Conservation (phyloP, 768 basidiomycete species). For the Macrolepiota fuliginosa region DNA sequence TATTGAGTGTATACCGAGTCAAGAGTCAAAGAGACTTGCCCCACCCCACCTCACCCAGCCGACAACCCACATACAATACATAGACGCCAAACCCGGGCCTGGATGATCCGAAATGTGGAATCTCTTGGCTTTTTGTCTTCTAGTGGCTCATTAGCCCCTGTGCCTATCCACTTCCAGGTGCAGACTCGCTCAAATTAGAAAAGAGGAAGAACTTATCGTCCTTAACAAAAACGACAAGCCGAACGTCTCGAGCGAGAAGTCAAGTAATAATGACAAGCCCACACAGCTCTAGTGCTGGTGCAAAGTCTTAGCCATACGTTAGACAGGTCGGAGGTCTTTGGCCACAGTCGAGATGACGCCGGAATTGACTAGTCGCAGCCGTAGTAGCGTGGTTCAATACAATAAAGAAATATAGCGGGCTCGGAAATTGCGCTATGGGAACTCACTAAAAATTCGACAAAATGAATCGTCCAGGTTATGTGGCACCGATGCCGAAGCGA, state of each 20-base stretch:
- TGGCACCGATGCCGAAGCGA: neutral
- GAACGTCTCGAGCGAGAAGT: slow-evolving; percentile 1
- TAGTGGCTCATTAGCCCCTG: slow-evolving; percentile 6
- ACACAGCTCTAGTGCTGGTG: neutral
- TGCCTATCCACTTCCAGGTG: neutral
- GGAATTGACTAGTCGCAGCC: neutral
- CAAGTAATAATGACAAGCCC: neutral
- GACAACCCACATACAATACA: neutral
- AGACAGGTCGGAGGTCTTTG: neutral
- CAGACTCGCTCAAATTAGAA: neutral
- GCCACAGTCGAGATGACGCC: neutral
- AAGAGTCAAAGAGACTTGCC: neutral
- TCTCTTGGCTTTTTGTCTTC: slow-evolving; percentile 3
- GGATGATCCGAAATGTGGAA: neutral
- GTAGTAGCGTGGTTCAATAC: neutral
- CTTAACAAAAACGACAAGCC: neutral
- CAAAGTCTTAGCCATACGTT: neutral
- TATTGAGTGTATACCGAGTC: neutral
- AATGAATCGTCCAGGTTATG: neutral
- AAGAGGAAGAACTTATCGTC: neutral
- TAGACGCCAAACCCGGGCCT: slow-evolving; percentile 3
- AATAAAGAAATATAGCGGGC: neutral
- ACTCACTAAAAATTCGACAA: neutral
- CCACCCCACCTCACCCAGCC: neutral
- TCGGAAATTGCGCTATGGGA: neutral